phyloP scores from a whole-genome alignment of 108 stramenopile species.

The Cylindrotheca closterium region DNA sequence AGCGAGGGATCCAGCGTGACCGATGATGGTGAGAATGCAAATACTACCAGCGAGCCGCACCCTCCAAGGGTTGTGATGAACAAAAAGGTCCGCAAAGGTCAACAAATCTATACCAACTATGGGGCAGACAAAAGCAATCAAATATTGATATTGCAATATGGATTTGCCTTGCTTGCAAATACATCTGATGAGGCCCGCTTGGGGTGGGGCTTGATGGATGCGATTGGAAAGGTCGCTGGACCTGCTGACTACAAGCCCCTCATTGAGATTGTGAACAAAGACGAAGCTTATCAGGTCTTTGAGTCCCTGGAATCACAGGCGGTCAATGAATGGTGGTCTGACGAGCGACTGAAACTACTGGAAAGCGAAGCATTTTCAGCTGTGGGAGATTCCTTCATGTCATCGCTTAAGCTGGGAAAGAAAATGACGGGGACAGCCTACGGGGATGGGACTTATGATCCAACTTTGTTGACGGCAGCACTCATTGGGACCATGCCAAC shows the following conservation, averaged over 20 bases:
- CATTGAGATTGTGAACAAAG: slow-evolving; percentile 31
- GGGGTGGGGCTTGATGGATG: slow-evolving; percentile 79
- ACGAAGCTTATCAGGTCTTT: slow-evolving; percentile 44
- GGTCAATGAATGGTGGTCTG: slow-evolving; percentile 82
- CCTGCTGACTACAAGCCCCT: slow-evolving; percentile 52
- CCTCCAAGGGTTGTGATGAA: slow-evolving; percentile 36
- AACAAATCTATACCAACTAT: slow-evolving; percentile 72
- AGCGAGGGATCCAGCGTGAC: slow-evolving; percentile 8
- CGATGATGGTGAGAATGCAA: slow-evolving; percentile 10
- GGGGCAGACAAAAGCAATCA: slow-evolving; percentile 56
- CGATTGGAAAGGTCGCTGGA: slow-evolving; percentile 61
- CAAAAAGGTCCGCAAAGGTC: slow-evolving; percentile 72
- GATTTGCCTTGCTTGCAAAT: slow-evolving; percentile 77
- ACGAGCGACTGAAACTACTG: slow-evolving; percentile 67
- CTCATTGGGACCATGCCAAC: slow-evolving; percentile 75
- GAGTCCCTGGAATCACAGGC: slow-evolving; percentile 61
- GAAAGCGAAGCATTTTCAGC: slow-evolving; percentile 50
- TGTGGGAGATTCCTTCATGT: slow-evolving; percentile 49
- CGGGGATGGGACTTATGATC: slow-evolving; percentile 67
- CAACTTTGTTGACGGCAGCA: slow-evolving; percentile 58
- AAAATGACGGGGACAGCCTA: slow-evolving; percentile 61
- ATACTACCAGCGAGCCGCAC: slow-evolving; percentile 14
- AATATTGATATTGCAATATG: slow-evolving; percentile 73
- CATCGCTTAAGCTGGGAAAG: slow-evolving; percentile 63
- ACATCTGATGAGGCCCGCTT: slow-evolving; percentile 59